phyloP scores from a whole-genome alignment of 176 grass and related monocot genomes.

The Carex cristatella region DNA sequence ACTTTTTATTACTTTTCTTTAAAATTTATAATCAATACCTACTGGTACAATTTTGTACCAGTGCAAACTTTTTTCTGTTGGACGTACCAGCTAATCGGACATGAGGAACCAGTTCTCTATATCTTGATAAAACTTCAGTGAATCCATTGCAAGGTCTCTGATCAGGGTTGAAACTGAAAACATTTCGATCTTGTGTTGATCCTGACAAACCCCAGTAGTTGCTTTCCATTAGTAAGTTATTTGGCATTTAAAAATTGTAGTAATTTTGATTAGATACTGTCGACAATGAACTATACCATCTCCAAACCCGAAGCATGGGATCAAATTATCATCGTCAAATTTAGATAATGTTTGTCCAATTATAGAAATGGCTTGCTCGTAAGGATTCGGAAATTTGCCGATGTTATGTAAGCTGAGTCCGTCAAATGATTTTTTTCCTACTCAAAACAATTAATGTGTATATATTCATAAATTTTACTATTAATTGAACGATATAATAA shows the following conservation, averaged over 20 bases:
- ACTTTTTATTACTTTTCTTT: neutral
- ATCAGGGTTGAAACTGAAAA: slow-evolving; percentile 13
- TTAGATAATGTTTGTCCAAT: slow-evolving; percentile 12
- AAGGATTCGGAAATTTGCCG: slow-evolving; percentile 14
- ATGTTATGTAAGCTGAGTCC: slow-evolving; percentile 20
- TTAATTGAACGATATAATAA: neutral
- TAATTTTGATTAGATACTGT: neutral
- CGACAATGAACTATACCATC: slow-evolving; percentile 11
- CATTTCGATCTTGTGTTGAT: slow-evolving; percentile 8
- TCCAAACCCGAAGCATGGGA: slow-evolving; percentile 23
- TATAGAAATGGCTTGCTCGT: slow-evolving; percentile 23
- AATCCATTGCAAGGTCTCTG: slow-evolving; percentile 19
- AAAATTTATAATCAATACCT: neutral
- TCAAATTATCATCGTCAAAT: slow-evolving; percentile 21
- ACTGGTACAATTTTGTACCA: neutral
- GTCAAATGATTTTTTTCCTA: slow-evolving; percentile 19
- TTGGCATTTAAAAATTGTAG: neutral
- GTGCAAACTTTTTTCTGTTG: neutral
- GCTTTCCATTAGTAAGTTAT: neutral
- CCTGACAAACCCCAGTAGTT: neutral
- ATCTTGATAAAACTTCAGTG: slow-evolving; percentile 11
- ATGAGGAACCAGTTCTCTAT: slow-evolving; percentile 11
- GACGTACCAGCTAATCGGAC: neutral
- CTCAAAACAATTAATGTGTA: neutral
- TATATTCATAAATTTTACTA: neutral